Evolutionary conservation across 2,329 filamentous ascomycete genomes (phyloP), one percentile per base, ranked within the genome.

Genomic region (Cladorrhinum sp.): DNA sequence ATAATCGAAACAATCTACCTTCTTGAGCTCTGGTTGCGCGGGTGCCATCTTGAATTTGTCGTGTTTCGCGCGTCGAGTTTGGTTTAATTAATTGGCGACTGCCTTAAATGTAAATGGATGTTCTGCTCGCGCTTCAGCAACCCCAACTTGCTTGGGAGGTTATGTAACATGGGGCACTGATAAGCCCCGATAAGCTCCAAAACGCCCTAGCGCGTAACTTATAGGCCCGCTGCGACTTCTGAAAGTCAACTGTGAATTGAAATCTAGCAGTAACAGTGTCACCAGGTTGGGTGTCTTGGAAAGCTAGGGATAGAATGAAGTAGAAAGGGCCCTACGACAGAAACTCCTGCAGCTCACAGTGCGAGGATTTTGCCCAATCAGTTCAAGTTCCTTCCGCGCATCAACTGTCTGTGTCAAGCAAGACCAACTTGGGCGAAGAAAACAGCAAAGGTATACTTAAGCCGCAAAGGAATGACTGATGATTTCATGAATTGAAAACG

Each of bases 11-110:
- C 7, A 10, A 59, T 61, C 9, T 78, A 96, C 95, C 87, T 98
- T 99, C 81, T 98, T 99, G 65, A 99, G 86, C 81, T 99, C 96
- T 71, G 95, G 95, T 80, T 98, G 95, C 75, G 95, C 93, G 87
- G 96, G 93, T 80, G 95, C 92, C 95, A 99, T 99, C 68, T 82
- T 90, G 80, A 64, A 53, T 54, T 53, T 45, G 41, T 36, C 32
- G 32, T 5, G 9, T 36, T 36, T 36, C 16, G 3, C 16, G 32
- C 9, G 12, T 36, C 25, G 10, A 29, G 25, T 29, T 29, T 29
- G 25, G n/a, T n/a, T 29, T 29, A 10, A 29, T 29, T 36, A 36
- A 10, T n/a, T n/a, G n/a, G n/a, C n/a, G n/a, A n/a, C n/a, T n/a
- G n/a, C n/a, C n/a, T n/a, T n/a, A n/a, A n/a, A n/a, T n/a, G n/a